Evolutionary conservation across 106 monocot species (phyloP), one percentile per base, ranked within the genome.

Genomic region (Amphibolis antarctica): DNA sequence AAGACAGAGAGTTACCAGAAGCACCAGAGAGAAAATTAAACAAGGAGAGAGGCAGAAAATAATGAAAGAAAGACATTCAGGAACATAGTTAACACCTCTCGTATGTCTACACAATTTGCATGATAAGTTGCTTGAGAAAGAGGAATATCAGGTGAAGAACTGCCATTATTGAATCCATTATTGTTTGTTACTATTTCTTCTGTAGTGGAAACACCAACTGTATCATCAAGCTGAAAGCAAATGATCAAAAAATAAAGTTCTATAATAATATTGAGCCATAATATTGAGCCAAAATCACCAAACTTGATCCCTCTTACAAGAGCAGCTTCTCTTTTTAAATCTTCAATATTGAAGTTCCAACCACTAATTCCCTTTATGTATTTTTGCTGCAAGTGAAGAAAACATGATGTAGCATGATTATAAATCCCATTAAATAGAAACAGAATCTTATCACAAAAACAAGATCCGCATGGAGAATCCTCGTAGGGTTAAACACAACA

Each of bases 321-420:
- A 6, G 96, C 86, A 69, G 86, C 86, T 64, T 90, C 84, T 72
- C 71, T 55, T 84, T 87, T 96, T 76, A 96, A 76, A 46, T 96
- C 96, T 45, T 96, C 84, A 26, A 96, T 54, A 73, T 96, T 86
- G 68, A 96, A 96, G 67, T 96, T 96, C 96, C 90, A 96, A 20
- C 71, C 86, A 72, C 96, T 96, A 53, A 96, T 86, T 69, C 96
- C 96, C 45, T 74, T 69, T 52, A 86, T 90, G 50, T 96, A 96
- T 48, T 89, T 83, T 82, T 76, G 73, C 94, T 94, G 77, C 60
- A 83, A 77, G 10, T 14, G n/a, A 36, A 36, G 36, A 49, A 36
- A 36, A 36, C 7, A 7, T 36, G 36, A 36, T 36, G 7, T 36
- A 7, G 4, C 7, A 36, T 4, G 7, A 36, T 4, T 36, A 7